A percentile compares a stretch with the other conserved stretches of the same genome.
phyloP scores from a whole-genome alignment of 257 asterid genomes.

The Solanum lycopersicoides region DNA sequence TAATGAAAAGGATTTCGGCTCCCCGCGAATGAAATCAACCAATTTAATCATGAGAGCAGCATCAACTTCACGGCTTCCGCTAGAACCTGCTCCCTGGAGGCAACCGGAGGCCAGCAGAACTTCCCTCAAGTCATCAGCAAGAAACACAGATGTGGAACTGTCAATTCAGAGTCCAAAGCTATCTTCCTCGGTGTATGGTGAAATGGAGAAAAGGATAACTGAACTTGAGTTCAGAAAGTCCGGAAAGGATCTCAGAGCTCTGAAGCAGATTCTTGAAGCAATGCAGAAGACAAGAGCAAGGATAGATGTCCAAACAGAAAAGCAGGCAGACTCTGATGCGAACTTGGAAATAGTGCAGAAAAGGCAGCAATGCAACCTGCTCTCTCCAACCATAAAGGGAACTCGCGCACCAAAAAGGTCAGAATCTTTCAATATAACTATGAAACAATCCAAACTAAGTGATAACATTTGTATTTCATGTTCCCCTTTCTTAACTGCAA shows the following conservation, averaged over 20 bases:
- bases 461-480: constrained; percentile 18
- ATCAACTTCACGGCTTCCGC: constrained; percentile 45
- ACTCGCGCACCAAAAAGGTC: constrained; percentile 23
- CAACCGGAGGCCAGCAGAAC: constrained; percentile 34
- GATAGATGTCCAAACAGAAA: constrained; percentile 33
- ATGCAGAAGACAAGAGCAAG: constrained; percentile 68
- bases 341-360: not conserved
- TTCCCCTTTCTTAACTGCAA: constrained; percentile 10
- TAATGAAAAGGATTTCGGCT: constrained; percentile 26
- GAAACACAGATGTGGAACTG: constrained; percentile 17
- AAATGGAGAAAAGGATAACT: constrained; percentile 75
- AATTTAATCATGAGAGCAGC: constrained; percentile 21
- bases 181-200: constrained; percentile 66
- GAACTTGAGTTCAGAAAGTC: constrained; percentile 73
- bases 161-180: constrained; percentile 16
- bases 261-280: constrained; percentile 77
- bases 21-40: constrained; percentile 20
- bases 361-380: constrained; percentile 14
- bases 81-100: constrained; percentile 87
- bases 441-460: constrained; percentile 28
- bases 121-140: constrained; percentile 28
- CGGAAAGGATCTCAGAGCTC: constrained; percentile 88
- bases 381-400: constrained; percentile 21
- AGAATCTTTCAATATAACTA: constrained; percentile 26
- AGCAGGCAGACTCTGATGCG: constrained; percentile 16